These are phyloP conservation scores for Trifolium repens DNA, from an alignment of 306 rosid genomes.

Conservation along the genomic window DNA sequence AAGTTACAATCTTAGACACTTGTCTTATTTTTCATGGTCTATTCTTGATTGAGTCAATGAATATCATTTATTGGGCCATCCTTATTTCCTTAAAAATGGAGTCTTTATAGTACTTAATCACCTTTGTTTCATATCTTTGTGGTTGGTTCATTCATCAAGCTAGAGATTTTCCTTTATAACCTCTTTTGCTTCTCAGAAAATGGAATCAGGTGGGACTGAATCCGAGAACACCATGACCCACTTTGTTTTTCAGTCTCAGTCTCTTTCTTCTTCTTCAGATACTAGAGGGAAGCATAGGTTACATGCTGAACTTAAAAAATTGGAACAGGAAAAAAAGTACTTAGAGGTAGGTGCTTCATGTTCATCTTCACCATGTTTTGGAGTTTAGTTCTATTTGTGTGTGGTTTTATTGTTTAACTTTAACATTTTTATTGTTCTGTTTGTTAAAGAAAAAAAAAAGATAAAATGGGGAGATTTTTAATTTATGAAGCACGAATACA, in stretches of 20 bases:
- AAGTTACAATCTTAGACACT: slow-evolving; percentile 34
- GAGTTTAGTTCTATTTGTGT: slow-evolving; percentile 4
- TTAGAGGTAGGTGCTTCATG: slow-evolving; percentile 59
- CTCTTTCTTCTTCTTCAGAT: slow-evolving; percentile 53
- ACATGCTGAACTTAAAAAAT: slow-evolving; percentile 84
- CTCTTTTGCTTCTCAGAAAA: slow-evolving; percentile 42
- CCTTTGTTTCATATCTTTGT: slow-evolving; percentile 6
- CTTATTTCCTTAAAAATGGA: slow-evolving; percentile 34
- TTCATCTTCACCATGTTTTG: slow-evolving; percentile 24
- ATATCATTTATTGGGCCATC: slow-evolving; percentile 46
- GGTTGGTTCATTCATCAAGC: too few species aligned
- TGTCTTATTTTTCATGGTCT: slow-evolving; percentile 32
- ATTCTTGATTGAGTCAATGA: slow-evolving; percentile 6
- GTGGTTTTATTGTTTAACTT: too few species aligned
- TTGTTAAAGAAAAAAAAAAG: too few species aligned
- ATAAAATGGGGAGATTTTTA: too few species aligned
- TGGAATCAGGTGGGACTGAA: slow-evolving; percentile 76
- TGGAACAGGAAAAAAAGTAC: slow-evolving; percentile 89
- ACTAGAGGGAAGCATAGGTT: slow-evolving; percentile 94
- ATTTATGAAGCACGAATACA: too few species aligned
- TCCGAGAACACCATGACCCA: slow-evolving; percentile 60
- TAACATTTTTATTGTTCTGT: too few species aligned
- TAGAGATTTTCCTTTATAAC: background rate
- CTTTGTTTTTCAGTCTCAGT: slow-evolving; percentile 64
- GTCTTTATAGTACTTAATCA: slow-evolving; percentile 28